A percentile compares a stretch with the other conserved stretches of the same genome.
Evolutionary conservation across 495 filamentous ascomycete species (phyloP).

Genomic region (Trichocladium antarcticum): DNA sequence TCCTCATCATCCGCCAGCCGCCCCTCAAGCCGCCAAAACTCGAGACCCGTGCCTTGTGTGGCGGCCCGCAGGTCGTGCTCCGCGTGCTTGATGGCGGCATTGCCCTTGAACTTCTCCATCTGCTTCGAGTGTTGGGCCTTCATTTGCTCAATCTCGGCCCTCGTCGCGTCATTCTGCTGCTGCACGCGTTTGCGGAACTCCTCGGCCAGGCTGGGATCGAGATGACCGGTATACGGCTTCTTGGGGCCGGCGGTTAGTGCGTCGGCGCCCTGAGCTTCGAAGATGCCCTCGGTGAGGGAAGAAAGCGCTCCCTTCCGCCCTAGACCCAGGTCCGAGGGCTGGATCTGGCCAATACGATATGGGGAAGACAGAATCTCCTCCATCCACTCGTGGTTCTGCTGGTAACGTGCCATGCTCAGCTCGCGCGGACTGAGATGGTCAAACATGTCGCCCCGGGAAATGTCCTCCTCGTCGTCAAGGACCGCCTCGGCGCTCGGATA

Average conservation of each 20-base stretch:
- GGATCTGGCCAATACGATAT: constrained; percentile 69
- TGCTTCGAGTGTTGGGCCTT: constrained; percentile 63
- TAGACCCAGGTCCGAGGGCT: constrained; percentile 75
- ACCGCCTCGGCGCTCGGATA: constrained; percentile 38
- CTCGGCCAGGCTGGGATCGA: constrained; percentile 56
- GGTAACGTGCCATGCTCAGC: constrained; percentile 71
- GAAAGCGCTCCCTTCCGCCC: constrained; percentile 80
- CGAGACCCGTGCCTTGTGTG: constrained; percentile 44
- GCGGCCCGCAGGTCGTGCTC: constrained; percentile 53
- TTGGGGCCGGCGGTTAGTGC: constrained; percentile 38
- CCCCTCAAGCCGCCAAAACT: constrained; percentile 55
- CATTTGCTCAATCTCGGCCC: constrained; percentile 71
- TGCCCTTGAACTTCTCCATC: constrained; percentile 61
- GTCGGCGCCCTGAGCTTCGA: constrained; percentile 48
- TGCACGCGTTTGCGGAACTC: constrained; percentile 66
- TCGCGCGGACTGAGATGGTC: constrained; percentile 81
- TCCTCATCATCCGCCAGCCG: constrained; percentile 46
- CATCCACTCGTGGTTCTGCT: constrained; percentile 98
- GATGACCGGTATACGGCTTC: constrained; percentile 45
- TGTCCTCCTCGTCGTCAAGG: constrained; percentile 82
- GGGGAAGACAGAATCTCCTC: constrained; percentile 90
- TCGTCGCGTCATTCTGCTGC: constrained; percentile 51
- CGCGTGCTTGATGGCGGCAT: constrained; percentile 49
- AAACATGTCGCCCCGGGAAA: constrained; percentile 71
- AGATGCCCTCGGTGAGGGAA: constrained; percentile 66